These are phyloP conservation scores for Saccharomyces hybrid DNA, from an alignment of 1,139 yeast species.

Conservation along the genomic window DNA sequence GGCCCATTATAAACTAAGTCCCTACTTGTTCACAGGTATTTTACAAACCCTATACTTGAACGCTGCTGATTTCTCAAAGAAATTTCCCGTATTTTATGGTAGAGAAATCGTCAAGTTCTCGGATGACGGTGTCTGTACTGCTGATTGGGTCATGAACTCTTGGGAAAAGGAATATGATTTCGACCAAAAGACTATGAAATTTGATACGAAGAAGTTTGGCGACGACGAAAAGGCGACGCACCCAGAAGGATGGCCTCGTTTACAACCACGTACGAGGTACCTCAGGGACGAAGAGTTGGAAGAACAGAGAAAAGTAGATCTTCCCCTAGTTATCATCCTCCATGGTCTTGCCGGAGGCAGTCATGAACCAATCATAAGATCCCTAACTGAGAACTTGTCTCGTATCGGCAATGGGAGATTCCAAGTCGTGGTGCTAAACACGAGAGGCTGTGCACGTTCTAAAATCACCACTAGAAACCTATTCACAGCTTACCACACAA, in stretches of 20 bases:
- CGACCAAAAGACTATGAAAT: slow-evolving; percentile 10
- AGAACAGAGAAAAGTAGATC: slow-evolving; percentile 33
- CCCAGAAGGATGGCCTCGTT: slow-evolving; percentile 62
- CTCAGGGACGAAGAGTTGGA: slow-evolving; percentile 46
- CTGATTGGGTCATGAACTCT: slow-evolving; percentile 60
- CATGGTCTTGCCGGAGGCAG: slow-evolving; percentile 94
- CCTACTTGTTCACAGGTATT: slow-evolving; percentile 62
- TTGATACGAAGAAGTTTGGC: slow-evolving; percentile 41
- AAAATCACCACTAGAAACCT: slow-evolving; percentile 66
- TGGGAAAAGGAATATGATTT: slow-evolving; percentile 35
- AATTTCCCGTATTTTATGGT: slow-evolving; percentile 62
- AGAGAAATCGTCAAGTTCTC: slow-evolving; percentile 56
- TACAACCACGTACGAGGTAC: slow-evolving; percentile 74
- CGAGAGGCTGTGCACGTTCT: slow-evolving; percentile 84
- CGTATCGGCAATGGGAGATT: slow-evolving; percentile 29
- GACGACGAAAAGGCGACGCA: slow-evolving; percentile 46
- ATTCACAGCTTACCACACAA: slow-evolving; percentile 69
- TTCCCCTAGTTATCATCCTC: slow-evolving; percentile 60
- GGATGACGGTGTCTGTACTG: slow-evolving; percentile 64
- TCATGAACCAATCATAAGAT: slow-evolving; percentile 78
- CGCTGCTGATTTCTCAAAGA: slow-evolving; percentile 44
- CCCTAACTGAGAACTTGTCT: slow-evolving; percentile 37
- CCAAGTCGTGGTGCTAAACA: slow-evolving; percentile 69
- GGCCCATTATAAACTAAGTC: slow-evolving; percentile 49
- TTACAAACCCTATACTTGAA: slow-evolving; percentile 68